Evolutionary conservation across 768 basidiomycete genomes (phyloP).

Genomic region (Lactarius psammicola): DNA sequence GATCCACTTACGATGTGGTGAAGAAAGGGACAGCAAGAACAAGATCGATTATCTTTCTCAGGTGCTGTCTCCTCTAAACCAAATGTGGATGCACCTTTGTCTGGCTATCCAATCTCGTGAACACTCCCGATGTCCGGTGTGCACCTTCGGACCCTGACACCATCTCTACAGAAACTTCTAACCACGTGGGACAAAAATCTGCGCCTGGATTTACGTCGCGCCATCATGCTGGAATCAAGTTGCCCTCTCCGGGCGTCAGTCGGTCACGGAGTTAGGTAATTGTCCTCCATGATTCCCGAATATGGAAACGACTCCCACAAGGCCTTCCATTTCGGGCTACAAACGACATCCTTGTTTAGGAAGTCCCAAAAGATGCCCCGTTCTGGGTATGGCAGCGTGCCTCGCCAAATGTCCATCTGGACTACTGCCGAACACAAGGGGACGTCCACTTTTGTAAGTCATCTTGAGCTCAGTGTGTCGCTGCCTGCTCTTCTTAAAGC

Average conservation of each 20-base stretch:
- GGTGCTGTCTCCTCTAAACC: background rate
- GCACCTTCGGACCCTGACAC: background rate
- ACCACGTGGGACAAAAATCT: background rate
- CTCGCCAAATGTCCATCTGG: background rate
- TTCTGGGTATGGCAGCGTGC: slow-evolving; percentile 1
- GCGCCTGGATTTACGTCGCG: background rate
- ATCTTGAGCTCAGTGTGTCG: background rate
- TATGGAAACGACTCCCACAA: background rate
- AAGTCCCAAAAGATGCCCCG: slow-evolving; percentile 13
- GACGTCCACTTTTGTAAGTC: slow-evolving; percentile 22
- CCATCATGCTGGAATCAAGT: background rate
- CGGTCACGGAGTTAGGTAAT: background rate
- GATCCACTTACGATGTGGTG: background rate
- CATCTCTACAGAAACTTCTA: background rate
- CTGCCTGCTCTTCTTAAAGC: slow-evolving; percentile 14
- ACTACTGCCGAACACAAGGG: slow-evolving; percentile 23
- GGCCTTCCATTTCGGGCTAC: slow-evolving; percentile 20
- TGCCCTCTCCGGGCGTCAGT: background rate
- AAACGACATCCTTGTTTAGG: slow-evolving; percentile 22
- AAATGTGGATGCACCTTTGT: background rate
- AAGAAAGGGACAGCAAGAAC: background rate
- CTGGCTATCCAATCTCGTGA: background rate
- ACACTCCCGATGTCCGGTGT: background rate
- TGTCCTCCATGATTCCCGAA: background rate
- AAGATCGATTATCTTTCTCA: background rate